phyloP scores from a whole-genome alignment of 306 rosid genomes.

The Dalbergia cochinchinensis region DNA sequence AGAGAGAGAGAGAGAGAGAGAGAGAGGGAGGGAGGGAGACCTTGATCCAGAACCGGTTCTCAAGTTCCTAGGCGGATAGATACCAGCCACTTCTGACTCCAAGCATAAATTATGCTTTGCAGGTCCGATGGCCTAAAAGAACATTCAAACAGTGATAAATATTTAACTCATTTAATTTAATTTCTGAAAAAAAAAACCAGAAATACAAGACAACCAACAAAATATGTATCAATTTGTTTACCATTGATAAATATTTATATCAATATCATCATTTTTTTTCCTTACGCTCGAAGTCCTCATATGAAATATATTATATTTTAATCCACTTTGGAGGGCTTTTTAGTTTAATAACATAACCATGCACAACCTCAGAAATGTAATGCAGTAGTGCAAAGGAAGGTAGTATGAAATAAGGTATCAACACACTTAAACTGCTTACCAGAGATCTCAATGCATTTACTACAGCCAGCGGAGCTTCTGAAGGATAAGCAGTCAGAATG shows the following conservation, averaged over 20 bases:
- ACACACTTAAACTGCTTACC: slow-evolving; percentile 53
- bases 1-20: slow-evolving; percentile 35
- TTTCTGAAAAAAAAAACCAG: slow-evolving; percentile 22
- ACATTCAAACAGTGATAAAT: slow-evolving; percentile 38
- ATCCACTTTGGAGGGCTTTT: slow-evolving; percentile 60
- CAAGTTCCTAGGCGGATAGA: slow-evolving; percentile 56
- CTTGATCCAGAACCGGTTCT: slow-evolving; percentile 63
- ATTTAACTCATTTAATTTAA: slow-evolving; percentile 15
- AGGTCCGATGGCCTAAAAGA: slow-evolving; percentile 64
- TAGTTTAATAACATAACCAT: slow-evolving; percentile 31
- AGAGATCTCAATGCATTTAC: slow-evolving; percentile 63
- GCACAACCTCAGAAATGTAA: slow-evolving; percentile 29
- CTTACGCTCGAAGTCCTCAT: background rate
- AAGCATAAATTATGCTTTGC: slow-evolving; percentile 52
- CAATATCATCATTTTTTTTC: background rate
- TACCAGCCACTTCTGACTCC: slow-evolving; percentile 60
- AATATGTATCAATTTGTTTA: too few relatives aligned
- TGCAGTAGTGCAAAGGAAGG: slow-evolving; percentile 39
- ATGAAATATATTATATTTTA: slow-evolving; percentile 11
- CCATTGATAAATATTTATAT: background rate
- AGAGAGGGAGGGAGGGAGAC: slow-evolving; percentile 46
- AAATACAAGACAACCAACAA: background rate
- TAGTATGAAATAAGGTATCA: slow-evolving; percentile 12
- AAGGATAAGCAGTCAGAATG: slow-evolving; percentile 43
- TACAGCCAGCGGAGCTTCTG: slow-evolving; percentile 54